phyloP scores from a whole-genome alignment of 1,139 yeast species.

The Yamadazyma dushanensis region DNA sequence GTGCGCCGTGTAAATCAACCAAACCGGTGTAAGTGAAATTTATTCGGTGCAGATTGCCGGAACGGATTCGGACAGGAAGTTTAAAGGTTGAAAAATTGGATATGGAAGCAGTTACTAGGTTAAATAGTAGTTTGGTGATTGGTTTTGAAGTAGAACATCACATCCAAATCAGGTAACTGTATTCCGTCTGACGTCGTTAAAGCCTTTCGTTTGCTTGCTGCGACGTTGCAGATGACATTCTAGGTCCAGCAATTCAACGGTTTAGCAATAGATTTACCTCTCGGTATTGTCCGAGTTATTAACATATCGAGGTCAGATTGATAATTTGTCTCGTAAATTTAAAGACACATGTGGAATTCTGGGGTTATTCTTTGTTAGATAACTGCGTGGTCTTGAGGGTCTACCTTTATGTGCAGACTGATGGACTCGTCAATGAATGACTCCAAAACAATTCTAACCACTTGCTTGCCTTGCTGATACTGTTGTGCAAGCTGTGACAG shows the following conservation, averaged over 20 bases:
- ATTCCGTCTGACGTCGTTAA: too few species aligned
- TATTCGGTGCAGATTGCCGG: too few species aligned
- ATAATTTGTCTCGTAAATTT: background rate
- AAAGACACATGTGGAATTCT: background rate
- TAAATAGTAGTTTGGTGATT: too few species aligned
- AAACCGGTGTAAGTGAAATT: too few species aligned
- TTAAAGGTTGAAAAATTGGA: too few species aligned
- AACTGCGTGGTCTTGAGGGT: slow-evolving; percentile 36
- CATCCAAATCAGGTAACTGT: too few species aligned
- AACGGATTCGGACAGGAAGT: too few species aligned
- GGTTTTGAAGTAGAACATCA: too few species aligned
- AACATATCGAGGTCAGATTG: background rate
- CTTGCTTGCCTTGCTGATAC: slow-evolving; percentile 18
- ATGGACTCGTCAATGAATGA: slow-evolving; percentile 47
- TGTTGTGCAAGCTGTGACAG: slow-evolving; percentile 7
- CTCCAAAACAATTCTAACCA: slow-evolving; percentile 50
- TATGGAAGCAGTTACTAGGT: too few species aligned
- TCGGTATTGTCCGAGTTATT: background rate
- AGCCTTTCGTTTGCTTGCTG: background rate
- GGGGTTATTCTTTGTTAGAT: background rate
- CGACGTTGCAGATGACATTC: background rate
- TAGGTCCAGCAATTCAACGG: background rate
- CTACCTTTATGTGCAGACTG: slow-evolving; percentile 38
- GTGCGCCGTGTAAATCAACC: background rate
- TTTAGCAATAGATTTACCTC: background rate